A percentile compares a stretch with the other conserved stretches of the same genome.
phyloP scores from a whole-genome alignment of 2,329 filamentous ascomycete genomes.

The Blumeriella jaapii region DNA sequence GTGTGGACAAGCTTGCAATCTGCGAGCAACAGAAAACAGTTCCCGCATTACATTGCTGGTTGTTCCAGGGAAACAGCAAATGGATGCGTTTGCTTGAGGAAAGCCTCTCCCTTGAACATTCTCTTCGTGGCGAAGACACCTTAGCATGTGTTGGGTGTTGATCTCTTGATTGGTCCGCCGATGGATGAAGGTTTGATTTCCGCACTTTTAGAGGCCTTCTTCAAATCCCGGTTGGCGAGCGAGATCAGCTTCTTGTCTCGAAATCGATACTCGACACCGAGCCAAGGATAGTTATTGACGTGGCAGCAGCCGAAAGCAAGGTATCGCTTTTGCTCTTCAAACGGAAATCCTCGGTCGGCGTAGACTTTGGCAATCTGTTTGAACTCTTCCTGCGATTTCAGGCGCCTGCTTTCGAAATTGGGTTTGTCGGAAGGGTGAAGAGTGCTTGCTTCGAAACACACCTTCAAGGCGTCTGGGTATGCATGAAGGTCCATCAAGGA shows the following conservation, averaged over 20 bases:
- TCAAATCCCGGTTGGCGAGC: slow-evolving; percentile 1
- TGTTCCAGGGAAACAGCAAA: slow-evolving; percentile 6
- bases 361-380: not conserved
- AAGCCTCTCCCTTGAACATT: slow-evolving; percentile 3
- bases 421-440: not conserved
- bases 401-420: not conserved
- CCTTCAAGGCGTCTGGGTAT: slow-evolving; percentile 3
- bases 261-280: not conserved
- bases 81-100: slow-evolving; percentile 3
- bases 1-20: not conserved
- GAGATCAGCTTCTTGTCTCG: not conserved
- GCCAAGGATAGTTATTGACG: slow-evolving; percentile 4
- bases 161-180: not conserved
- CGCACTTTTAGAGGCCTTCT: not conserved
- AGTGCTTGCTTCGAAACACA: slow-evolving; percentile 1
- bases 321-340: slow-evolving; percentile 1
- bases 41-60: slow-evolving; percentile 2
- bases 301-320: slow-evolving; percentile 1
- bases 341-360: not conserved
- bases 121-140: slow-evolving; percentile 7
- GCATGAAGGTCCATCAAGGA: slow-evolving; percentile 1
- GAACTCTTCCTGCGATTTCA: not conserved
- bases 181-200: slow-evolving; percentile 1
- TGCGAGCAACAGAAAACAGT: slow-evolving; percentile 2
- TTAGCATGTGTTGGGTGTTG: not conserved